Percentiles rank a stretch among this genome's conserved stretches.
Evolutionary conservation across 306 rosid species (phyloP).

Genomic region (Abrus pulchellus): DNA sequence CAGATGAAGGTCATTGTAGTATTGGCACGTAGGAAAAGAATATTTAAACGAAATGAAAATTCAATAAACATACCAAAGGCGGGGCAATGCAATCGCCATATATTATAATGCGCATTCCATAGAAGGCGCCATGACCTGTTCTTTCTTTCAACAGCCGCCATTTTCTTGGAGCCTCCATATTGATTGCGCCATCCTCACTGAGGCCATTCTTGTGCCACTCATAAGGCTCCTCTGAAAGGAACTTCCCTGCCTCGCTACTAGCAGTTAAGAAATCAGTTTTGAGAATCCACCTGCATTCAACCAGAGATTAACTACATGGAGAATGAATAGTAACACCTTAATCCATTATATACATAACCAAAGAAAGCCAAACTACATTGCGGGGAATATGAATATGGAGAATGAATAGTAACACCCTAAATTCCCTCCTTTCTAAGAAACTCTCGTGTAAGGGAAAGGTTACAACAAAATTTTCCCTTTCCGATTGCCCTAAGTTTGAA

Average conservation of each 20-base stretch:
- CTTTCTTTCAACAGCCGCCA: conserved; percentile 87
- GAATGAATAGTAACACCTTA: no score
- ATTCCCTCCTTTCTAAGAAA: background rate
- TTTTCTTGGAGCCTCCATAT: conserved; percentile 96
- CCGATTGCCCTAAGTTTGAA: background rate
- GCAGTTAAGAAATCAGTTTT: conserved; percentile 83
- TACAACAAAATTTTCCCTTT: background rate
- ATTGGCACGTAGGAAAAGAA: conserved; percentile 15
- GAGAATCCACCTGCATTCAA: conserved; percentile 90
- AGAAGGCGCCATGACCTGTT: conserved; percentile 89
- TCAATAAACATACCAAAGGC: conserved; percentile 71
- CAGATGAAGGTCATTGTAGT: conserved; percentile 26
- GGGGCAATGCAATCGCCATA: conserved; percentile 92
- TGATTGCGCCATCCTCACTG: conserved; percentile 84
- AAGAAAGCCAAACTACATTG: conserved; percentile 23
- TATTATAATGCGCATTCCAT: conserved; percentile 77
- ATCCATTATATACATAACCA: conserved; percentile 15
- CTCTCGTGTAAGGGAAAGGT: no score
- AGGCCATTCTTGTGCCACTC: conserved; percentile 91
- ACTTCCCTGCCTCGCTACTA: conserved; percentile 69
- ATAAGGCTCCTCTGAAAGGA: conserved; percentile 80
- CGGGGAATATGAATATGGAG: background rate
- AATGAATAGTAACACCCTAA: background rate
- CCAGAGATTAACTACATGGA: background rate
- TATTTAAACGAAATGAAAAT: conserved; percentile 3